Evolutionary conservation across 768 basidiomycete species (phyloP), one percentile per base, ranked within the genome.

Genomic region (Glaciozyma antarctica): DNA sequence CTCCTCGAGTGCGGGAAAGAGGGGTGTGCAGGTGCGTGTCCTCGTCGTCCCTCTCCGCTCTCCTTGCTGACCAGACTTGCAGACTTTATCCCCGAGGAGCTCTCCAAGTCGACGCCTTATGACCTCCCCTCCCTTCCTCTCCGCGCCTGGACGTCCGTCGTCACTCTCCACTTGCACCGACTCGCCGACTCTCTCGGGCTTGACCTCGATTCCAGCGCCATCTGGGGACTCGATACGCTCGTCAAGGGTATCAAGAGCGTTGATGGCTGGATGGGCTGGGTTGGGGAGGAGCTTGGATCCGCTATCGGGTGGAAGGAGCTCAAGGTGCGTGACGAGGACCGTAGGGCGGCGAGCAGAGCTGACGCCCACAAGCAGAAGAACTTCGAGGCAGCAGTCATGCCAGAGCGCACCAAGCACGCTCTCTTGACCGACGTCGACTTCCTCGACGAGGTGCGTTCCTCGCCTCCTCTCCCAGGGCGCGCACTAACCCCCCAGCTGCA

Each of bases 121-220:
- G 10, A 17, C 7, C 47, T 71, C 32, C 63, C 69, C 13, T 52
- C 63, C 16, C 61, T 71, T 15, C 49, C 66, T 16, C 3, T 47
- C 12, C 28, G 44, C 22, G 65, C 66, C 26, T 71, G 67, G 66
- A 55, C 62, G 53, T 47, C 70, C 15, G 49, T 59, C 49, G 5
- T 71, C 58, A 41, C 70, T 0, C 66, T 71, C 45, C 70, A 71
- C 59, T 62, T 71, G 32, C 59, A 65, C 62, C 70, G 66, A 43
- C 56, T 71, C 62, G 64, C 64, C 44, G 26, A 26, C 47, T 24
- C 49, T 1, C 63, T 67, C 34, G 43, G 47, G 9, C 49, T 62
- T 58, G 17, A 30, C 15, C n/a, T 44, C 15, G 32, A 56, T 16
- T 16, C 19, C 30, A 12, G 30, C 17, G 21, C 24, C 2, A 41